Conservation (phyloP, 2,329 filamentous ascomycete species). For the Aspergillus floridensis region DNA sequence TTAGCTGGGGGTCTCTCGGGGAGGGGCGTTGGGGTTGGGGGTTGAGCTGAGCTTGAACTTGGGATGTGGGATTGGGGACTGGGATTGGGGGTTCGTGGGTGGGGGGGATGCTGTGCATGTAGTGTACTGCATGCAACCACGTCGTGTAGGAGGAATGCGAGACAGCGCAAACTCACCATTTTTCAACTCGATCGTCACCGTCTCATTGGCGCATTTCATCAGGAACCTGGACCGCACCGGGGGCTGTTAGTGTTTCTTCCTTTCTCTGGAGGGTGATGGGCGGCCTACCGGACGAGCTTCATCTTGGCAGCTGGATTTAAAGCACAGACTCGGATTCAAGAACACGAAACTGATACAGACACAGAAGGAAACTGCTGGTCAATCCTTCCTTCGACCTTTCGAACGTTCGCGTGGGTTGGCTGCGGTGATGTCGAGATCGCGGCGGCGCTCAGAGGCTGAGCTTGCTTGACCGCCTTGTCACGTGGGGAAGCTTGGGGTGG, state of each 20-base stretch:
- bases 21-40: neutral
- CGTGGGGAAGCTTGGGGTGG: constrained; percentile 6
- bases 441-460: constrained; percentile 15
- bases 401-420: neutral
- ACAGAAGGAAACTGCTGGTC: neutral
- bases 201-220: constrained; percentile 99
- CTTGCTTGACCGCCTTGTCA: constrained; percentile 14
- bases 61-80: neutral
- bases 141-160: constrained; percentile 4
- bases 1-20: neutral
- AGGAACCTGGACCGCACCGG: constrained; percentile 66
- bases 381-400: neutral
- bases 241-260: too few species aligned
- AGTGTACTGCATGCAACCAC: neutral
- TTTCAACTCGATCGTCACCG: constrained; percentile 96
- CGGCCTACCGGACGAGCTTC: constrained; percentile 85
- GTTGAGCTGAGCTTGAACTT: neutral
- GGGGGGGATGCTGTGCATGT: too few species aligned
- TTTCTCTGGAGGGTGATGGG: too few species aligned
- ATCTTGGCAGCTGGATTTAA: constrained; percentile 55
- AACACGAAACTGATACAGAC: neutral
- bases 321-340: neutral
- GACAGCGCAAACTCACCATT: constrained; percentile 69
- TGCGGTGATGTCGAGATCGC: constrained; percentile 8
- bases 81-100: too few species aligned